Evolutionary conservation across 352 stramenopile species (phyloP).

Genomic region (Phytophthora foliorum): DNA sequence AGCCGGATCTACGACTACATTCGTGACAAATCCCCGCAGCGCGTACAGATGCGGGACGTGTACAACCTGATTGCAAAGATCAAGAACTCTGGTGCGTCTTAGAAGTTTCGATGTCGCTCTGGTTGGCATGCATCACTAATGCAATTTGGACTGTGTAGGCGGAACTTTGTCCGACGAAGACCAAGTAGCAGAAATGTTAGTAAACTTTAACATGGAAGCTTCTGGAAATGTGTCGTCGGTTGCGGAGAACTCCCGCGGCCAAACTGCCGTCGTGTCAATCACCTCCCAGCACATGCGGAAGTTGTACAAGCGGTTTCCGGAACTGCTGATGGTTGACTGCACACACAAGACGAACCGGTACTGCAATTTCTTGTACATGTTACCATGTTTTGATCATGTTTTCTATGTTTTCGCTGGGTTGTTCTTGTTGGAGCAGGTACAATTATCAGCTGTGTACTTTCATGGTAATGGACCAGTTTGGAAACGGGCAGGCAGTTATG

Average conservation of each 20-base stretch:
- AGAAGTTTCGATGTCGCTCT: no score
- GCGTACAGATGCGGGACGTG: conserved; percentile 6
- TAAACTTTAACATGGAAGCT: conserved; percentile 2
- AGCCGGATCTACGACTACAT: conserved; percentile 38
- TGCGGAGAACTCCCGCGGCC: not conserved
- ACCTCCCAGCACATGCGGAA: conserved; percentile 12
- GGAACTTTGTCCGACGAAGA: conserved; percentile 8
- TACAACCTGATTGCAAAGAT: conserved; percentile 15
- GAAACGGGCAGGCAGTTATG: conserved; percentile 7
- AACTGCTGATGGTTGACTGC: conserved; percentile 19
- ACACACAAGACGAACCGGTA: conserved; percentile 29
- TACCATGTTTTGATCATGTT: conserved; percentile 5
- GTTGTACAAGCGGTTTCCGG: conserved; percentile 8
- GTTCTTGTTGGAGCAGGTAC: conserved; percentile 2
- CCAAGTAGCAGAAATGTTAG: conserved; percentile 12
- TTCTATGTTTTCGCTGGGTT: conserved; percentile 14
- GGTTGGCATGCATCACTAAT: no score
- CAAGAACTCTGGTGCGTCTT: conserved; percentile 12
- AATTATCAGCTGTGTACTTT: conserved; percentile 14
- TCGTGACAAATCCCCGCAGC: not conserved
- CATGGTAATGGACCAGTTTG: conserved; percentile 17
- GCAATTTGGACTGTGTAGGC: not conserved
- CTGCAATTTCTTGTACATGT: not conserved
- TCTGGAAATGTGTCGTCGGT: not conserved
- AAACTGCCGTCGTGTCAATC: conserved; percentile 7